Conservation (phyloP, 2,329 filamentous ascomycete genomes). For the Penicillium capsulatum region DNA sequence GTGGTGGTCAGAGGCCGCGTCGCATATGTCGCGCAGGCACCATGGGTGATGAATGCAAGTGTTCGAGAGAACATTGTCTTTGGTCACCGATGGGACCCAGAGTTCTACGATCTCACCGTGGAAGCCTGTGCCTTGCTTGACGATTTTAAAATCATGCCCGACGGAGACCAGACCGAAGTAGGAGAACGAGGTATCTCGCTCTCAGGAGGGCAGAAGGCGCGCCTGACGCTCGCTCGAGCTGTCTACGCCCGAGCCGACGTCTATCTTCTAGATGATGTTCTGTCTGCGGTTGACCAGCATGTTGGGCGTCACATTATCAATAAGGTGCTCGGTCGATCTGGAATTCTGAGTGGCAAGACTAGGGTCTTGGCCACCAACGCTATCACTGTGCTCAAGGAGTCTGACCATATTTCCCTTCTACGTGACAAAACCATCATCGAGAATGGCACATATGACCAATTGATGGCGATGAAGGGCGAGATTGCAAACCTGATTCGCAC, state of each 20-base stretch:
- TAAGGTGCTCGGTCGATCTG: constrained; percentile 81
- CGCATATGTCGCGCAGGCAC: constrained; percentile 87
- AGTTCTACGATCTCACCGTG: constrained; percentile 90
- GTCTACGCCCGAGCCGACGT: constrained; percentile 97
- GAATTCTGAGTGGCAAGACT: constrained; percentile 79
- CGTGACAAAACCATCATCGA: constrained; percentile 80
- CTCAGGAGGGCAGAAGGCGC: constrained; percentile 92
- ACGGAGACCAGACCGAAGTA: constrained; percentile 94
- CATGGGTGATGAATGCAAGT: constrained; percentile 97
- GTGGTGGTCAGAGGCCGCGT: constrained; percentile 77
- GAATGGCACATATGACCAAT: constrained; percentile 81
- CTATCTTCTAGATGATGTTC: constrained; percentile 87
- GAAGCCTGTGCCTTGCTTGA: constrained; percentile 86
- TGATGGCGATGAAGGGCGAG: constrained; percentile 90
- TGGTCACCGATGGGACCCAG: constrained; percentile 85
- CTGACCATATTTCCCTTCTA: constrained; percentile 81
- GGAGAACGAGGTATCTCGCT: constrained; percentile 95
- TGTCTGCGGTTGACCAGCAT: constrained; percentile 97
- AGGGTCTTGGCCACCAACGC: constrained; percentile 92
- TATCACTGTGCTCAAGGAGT: constrained; percentile 82
- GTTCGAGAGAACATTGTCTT: constrained; percentile 97
- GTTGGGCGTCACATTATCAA: constrained; percentile 94
- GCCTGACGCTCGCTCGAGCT: constrained; percentile 83
- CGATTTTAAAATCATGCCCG: constrained; percentile 86
- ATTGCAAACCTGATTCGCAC: constrained; percentile 80